These are phyloP conservation scores for Citrullus mucosospermus DNA, from an alignment of 306 rosid species.

Conservation along the genomic window DNA sequence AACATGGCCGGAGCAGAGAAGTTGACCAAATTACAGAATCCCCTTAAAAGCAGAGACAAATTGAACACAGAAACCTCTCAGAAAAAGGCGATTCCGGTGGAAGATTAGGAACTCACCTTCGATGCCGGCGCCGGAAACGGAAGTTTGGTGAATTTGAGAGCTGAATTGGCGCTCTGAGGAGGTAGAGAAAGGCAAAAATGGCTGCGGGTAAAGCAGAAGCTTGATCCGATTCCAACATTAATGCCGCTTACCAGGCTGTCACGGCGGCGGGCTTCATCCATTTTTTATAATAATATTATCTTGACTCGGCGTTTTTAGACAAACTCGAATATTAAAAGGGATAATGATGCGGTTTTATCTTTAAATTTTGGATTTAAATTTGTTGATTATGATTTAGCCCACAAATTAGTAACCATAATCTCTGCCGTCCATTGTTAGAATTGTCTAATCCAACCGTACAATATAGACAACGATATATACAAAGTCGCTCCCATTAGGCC, in stretches of 20 bases:
- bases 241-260: constrained; percentile 1
- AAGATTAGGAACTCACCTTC: background rate
- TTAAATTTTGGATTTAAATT: background rate
- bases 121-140: background rate
- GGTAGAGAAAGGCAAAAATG: background rate
- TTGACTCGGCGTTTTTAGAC: background rate
- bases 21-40: background rate
- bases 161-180: background rate
- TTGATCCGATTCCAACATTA: background rate
- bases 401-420: background rate
- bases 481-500: background rate
- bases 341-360: background rate
- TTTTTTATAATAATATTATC: background rate
- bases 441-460: background rate
- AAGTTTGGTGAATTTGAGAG: background rate
- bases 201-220: background rate
- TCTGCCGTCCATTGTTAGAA: background rate
- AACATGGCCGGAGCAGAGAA: background rate
- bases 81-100: background rate
- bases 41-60: background rate
- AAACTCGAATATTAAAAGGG: background rate
- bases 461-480: background rate
- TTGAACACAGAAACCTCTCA: background rate
- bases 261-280: background rate
- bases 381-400: background rate